Conservation (phyloP, 1,284 basidiomycete species). For the Naganishia sp. region DNA sequence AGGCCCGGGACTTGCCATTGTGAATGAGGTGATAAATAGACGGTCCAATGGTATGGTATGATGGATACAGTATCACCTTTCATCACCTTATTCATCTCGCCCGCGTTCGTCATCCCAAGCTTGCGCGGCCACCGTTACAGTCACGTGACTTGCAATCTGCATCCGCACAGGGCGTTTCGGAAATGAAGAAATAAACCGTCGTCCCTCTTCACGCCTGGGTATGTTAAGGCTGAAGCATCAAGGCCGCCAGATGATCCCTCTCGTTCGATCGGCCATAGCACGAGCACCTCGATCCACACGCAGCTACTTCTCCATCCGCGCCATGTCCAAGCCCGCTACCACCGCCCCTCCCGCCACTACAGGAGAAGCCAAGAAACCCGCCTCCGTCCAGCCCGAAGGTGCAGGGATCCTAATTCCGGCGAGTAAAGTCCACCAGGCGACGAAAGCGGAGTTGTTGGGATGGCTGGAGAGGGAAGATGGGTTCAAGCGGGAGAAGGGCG, state of each 20-base stretch:
- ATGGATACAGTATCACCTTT: neutral
- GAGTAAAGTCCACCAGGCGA: constrained; percentile 52
- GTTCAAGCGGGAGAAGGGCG: constrained; percentile 1
- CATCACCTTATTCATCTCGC: neutral
- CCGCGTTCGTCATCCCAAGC: constrained; percentile 25
- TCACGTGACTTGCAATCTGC: too few species aligned
- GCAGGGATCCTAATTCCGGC: constrained; percentile 54
- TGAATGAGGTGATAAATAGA: neutral
- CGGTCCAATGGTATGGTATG: neutral
- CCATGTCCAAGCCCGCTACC: constrained; percentile 12
- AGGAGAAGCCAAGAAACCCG: neutral
- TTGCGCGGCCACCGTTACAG: constrained; percentile 4
- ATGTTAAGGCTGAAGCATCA: neutral
- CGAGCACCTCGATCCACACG: constrained; percentile 1
- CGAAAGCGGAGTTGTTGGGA: constrained; percentile 51
- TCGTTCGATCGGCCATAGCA: neutral
- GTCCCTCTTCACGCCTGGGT: too few species aligned
- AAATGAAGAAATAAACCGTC: too few species aligned
- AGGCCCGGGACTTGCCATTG: constrained; percentile 3
- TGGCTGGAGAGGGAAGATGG: constrained; percentile 38
- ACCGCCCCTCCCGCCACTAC: neutral
- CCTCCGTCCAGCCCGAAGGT: constrained; percentile 10
- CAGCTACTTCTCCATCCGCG: constrained; percentile 22
- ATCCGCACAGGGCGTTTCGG: too few species aligned
- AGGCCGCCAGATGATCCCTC: neutral